Conservation (phyloP, 2,329 filamentous ascomycete species). For the Teratosphaeria nubilosa region DNA sequence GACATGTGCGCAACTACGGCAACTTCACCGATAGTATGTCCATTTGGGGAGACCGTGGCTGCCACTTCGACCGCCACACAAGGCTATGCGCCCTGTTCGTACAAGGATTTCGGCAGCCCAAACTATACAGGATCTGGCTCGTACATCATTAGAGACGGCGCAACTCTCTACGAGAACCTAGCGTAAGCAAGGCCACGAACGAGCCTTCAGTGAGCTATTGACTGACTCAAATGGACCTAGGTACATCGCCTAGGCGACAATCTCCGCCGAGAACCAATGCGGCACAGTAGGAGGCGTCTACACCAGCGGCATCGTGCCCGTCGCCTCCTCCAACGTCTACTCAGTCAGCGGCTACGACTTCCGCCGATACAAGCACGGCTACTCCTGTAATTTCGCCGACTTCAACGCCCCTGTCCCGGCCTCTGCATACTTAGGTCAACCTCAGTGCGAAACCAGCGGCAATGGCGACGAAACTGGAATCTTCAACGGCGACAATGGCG, state of each 20-base stretch:
- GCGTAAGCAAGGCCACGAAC: neutral
- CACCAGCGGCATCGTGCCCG: conserved; percentile 17
- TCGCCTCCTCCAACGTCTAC: conserved; percentile 19
- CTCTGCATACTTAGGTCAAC: conserved; percentile 20
- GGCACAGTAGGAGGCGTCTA: conserved; percentile 10
- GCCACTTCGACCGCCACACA: conserved; percentile 15
- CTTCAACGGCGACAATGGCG: conserved; percentile 26
- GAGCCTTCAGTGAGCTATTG: neutral
- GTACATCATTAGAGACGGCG: conserved; percentile 13
- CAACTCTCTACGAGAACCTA: neutral
- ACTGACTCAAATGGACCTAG: neutral
- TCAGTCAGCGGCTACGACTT: conserved; percentile 16
- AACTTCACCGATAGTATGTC: conserved; percentile 15
- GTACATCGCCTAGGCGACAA: conserved; percentile 20
- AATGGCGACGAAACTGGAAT: conserved; percentile 11
- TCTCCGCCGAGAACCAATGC: conserved; percentile 20
- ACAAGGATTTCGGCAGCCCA: conserved; percentile 11
- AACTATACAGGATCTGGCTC: conserved; percentile 2
- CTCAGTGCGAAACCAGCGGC: conserved; percentile 8
- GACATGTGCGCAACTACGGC: conserved; percentile 22
- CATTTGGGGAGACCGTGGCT: conserved; percentile 13
- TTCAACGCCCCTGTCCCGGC: conserved; percentile 20
- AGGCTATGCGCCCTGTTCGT: neutral
- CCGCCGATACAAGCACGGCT: conserved; percentile 14
- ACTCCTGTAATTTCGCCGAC: conserved; percentile 20